Percentiles rank a stretch among this genome's conserved stretches.
Evolutionary conservation across 208 protist genomes (phyloP).

Genomic region (Strigomonas culicis): DNA sequence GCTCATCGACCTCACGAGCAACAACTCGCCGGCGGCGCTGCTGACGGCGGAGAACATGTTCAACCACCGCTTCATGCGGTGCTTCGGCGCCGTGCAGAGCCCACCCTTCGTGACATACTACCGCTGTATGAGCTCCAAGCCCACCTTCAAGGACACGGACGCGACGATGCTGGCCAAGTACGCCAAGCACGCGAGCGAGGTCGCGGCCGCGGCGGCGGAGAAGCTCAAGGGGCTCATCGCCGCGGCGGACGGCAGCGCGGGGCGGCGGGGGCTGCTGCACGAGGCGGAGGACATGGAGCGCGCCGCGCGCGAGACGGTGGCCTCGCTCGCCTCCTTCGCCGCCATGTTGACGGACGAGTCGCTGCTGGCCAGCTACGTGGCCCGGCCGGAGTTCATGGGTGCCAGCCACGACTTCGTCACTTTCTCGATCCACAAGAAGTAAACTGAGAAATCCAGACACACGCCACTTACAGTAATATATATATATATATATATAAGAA

Average conservation of each 20-base stretch:
- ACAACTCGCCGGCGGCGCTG: conserved; percentile 40
- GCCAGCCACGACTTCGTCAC: neutral
- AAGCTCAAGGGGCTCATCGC: conserved; percentile 37
- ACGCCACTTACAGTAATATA: neutral
- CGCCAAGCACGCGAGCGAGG: conserved; percentile 1
- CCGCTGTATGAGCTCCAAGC: conserved; percentile 54
- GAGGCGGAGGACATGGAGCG: conserved; percentile 3
- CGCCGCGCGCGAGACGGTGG: conserved; percentile 7
- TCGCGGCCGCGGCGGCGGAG: conserved; percentile 29
- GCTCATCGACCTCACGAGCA: conserved; percentile 59
- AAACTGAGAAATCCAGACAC: conserved; percentile 8
- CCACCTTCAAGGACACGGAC: conserved; percentile 41
- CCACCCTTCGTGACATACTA: conserved; percentile 69
- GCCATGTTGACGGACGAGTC: conserved; percentile 30
- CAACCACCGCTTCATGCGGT: conserved; percentile 76
- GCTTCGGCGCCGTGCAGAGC: conserved; percentile 60
- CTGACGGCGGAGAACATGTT: conserved; percentile 68
- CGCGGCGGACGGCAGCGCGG: conserved; percentile 21
- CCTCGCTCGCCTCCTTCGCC: conserved; percentile 26
- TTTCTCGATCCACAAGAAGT: conserved; percentile 6
- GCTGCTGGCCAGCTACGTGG: conserved; percentile 20
- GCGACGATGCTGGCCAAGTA: conserved; percentile 37
- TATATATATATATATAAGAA: neutral
- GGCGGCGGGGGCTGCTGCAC: conserved; percentile 28
- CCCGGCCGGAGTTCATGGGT: conserved; percentile 11